Base-by-base conservation (phyloP, 1,284 basidiomycete species). In the Apiotrichum siamense region DNA sequence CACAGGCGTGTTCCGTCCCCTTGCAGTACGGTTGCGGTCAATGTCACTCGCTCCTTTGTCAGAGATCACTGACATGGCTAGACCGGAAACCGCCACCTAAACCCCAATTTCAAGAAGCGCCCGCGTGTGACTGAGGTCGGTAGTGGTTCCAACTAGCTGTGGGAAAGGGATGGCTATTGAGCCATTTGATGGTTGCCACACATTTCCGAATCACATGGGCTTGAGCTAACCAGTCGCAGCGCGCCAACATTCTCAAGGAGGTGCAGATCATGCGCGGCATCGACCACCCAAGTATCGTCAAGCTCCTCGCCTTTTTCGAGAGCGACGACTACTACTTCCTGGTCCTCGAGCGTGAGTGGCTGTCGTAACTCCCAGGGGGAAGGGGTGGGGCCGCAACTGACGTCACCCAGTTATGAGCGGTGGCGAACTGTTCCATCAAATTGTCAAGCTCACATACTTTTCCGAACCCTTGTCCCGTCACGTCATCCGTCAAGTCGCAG, bases 191-290 rank as follows among this genome's bases (percentile, higher is more conserved):
- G n/a, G n/a, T n/a, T n/a, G n/a, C 25, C 17, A 26, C 25, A 18
- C 11, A 7, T n/a, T 35, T n/a, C 7, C n/a, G 11, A 35, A 12
- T 7, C n/a, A 9, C 7, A 3, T n/a, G 33, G 9, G n/a, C 33
- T 13, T 35, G 2, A 7, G 41, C 54, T 56, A 37, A 56, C 48
- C 25, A 6, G 23, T 50, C 60, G 51, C 76, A 98, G 93, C 88
- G 96, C 60, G 86, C 93, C 57, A 97, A 97, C 72, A 97, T 98
- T 52, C 82, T 98, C 63, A 98, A 99, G 81, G 96, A 99, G 82
- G 96, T 99, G 6, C 92, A 97, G 75, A 98, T 99, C 65, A 99
- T 99, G 96, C 88, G 94, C 29, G 90, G 90, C 21, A 86, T 85
- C 55, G 86, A 86, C 60, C 92, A 98, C 68, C 84, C 88, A 7